Conservation (phyloP, 768 basidiomycete species). For the Mycena leptocephala region DNA sequence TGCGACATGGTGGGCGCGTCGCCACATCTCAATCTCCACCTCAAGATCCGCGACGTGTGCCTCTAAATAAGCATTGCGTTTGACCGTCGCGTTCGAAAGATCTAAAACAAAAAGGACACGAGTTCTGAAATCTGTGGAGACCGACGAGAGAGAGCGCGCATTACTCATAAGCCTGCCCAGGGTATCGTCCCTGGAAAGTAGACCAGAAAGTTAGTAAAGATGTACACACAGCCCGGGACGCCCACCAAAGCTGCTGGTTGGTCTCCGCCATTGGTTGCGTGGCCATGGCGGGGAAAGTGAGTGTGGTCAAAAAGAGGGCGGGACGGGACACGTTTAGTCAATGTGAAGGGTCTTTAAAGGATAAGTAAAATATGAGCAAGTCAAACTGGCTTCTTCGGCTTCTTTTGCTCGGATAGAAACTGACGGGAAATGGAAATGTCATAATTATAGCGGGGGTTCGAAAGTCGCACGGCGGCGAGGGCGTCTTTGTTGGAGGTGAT, state of each 20-base stretch:
- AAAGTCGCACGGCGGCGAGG: constrained; percentile 56
- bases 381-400: constrained; percentile 64
- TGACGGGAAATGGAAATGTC: constrained; percentile 60
- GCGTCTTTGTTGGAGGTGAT: constrained; percentile 28
- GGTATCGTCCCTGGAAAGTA: constrained; percentile 72
- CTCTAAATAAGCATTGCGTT: constrained; percentile 77
- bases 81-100: constrained; percentile 75
- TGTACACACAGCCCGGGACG: constrained; percentile 29
- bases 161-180: constrained; percentile 75
- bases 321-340: constrained; percentile 49
- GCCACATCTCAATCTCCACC: constrained; percentile 79
- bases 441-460: constrained; percentile 58
- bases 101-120: constrained; percentile 60
- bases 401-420: constrained; percentile 69
- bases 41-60: constrained; percentile 78
- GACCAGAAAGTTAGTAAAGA: constrained; percentile 34
- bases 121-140: background rate
- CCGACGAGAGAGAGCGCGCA: background rate
- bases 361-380: constrained; percentile 43
- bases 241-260: constrained; percentile 75
- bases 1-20: constrained; percentile 76
- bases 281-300: constrained; percentile 63
- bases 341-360: constrained; percentile 59
- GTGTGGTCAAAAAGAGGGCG: constrained; percentile 47
- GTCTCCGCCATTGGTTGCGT: constrained; percentile 71